A percentile compares a stretch with the other conserved stretches of the same genome.
These are phyloP conservation scores for Hypholoma fasciculare DNA, from an alignment of 768 basidiomycete genomes.

Conservation along the genomic window DNA sequence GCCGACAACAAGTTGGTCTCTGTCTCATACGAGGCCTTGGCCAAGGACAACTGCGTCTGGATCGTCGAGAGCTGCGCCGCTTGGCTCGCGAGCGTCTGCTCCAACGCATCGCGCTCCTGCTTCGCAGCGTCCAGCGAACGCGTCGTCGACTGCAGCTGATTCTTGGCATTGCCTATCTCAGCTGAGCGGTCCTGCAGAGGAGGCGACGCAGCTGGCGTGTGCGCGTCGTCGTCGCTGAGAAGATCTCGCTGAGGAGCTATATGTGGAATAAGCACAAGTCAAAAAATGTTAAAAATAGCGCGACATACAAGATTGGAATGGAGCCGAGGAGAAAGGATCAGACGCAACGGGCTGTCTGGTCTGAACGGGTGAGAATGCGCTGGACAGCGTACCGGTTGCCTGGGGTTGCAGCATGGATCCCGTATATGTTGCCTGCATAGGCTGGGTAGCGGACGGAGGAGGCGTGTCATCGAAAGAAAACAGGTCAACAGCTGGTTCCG, in stretches of 20 bases:
- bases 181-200: constrained; percentile 73
- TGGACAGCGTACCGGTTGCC: constrained; percentile 25
- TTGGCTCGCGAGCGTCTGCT: constrained; percentile 64
- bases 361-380: constrained; percentile 25
- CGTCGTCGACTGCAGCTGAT: constrained; percentile 81
- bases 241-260: constrained; percentile 45
- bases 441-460: constrained; percentile 38
- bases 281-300: background rate
- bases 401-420: constrained; percentile 27
- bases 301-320: constrained; percentile 29
- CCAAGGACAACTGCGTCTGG: constrained; percentile 80
- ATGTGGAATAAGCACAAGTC: constrained; percentile 1
- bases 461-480: constrained; percentile 60
- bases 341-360: constrained; percentile 21
- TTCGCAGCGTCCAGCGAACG: constrained; percentile 66
- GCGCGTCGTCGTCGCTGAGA: constrained; percentile 74
- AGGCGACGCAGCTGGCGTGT: constrained; percentile 39
- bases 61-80: constrained; percentile 76
- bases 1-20: constrained; percentile 71
- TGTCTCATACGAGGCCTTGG: constrained; percentile 83
- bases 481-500: constrained; percentile 41
- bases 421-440: constrained; percentile 40
- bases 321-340: constrained; percentile 54
- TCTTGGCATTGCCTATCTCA: constrained; percentile 86
- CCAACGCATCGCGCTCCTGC: constrained; percentile 64